A percentile compares a stretch with the other conserved stretches of the same genome.
Evolutionary conservation across 2,329 filamentous ascomycete genomes (phyloP).

Genomic region (Neonectria ditissima): DNA sequence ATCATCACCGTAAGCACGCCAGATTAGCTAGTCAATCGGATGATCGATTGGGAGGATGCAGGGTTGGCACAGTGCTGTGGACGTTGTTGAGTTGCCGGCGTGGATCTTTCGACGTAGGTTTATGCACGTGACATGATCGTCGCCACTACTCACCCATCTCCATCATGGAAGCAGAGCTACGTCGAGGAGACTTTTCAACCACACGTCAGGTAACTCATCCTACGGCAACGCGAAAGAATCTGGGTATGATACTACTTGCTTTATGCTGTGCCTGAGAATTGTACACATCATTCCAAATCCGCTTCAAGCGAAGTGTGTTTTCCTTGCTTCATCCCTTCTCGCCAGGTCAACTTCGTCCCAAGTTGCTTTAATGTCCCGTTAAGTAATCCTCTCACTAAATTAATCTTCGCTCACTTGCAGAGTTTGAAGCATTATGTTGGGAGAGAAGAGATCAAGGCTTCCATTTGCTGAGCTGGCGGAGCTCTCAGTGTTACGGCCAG

Average conservation of each 20-base stretch:
- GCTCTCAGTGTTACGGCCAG: slow-evolving; percentile 38
- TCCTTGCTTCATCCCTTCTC: background rate
- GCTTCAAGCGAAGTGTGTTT: background rate
- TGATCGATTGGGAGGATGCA: background rate
- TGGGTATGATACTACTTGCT: background rate
- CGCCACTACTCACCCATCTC: background rate
- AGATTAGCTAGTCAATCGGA: background rate
- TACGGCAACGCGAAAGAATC: background rate
- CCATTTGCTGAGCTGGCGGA: slow-evolving; percentile 43
- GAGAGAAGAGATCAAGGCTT: slow-evolving; percentile 45
- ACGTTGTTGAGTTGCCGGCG: background rate
- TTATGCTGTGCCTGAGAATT: background rate
- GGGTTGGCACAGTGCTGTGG: background rate
- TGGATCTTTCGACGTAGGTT: background rate
- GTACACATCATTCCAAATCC: background rate
- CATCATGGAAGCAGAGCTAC: background rate
- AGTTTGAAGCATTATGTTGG: slow-evolving; percentile 13
- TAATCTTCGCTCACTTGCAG: slow-evolving; percentile 14
- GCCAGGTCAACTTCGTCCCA: too few relatives aligned
- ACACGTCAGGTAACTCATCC: background rate
- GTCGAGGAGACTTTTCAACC: background rate
- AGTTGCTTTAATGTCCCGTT: too few relatives aligned
- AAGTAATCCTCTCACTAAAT: background rate
- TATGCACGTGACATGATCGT: background rate
- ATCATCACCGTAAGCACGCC: background rate